Conservation (phyloP, 1,284 basidiomycete genomes). For the Farysia itapuensis region DNA sequence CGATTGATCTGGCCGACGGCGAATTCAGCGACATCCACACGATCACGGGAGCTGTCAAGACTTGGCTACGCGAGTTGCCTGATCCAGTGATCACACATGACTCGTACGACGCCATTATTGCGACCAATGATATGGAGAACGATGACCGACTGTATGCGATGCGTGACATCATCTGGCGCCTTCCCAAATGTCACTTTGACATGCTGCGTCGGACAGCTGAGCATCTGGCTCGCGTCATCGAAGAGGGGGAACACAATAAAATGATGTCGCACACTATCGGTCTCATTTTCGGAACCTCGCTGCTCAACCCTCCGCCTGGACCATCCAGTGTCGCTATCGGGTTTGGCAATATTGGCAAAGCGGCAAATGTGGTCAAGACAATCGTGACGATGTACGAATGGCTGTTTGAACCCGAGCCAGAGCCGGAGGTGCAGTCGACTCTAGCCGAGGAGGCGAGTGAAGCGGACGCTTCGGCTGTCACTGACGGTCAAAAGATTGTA, state of each 20-base stretch:
- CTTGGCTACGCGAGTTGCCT: conserved; percentile 57
- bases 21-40: conserved; percentile 57
- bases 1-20: conserved; percentile 38
- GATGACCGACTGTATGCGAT: conserved; percentile 53
- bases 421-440: too few relatives aligned
- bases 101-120: conserved; percentile 53
- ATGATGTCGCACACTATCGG: conserved; percentile 59
- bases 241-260: conserved; percentile 48
- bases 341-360: conserved; percentile 54
- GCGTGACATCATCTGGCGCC: conserved; percentile 50
- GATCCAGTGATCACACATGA: conserved; percentile 56
- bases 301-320: conserved; percentile 54
- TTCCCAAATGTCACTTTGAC: conserved; percentile 54
- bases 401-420: conserved; percentile 54
- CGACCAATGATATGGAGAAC: conserved; percentile 52
- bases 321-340: conserved; percentile 39
- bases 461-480: neutral
- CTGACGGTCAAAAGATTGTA: neutral
- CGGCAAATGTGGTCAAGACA: conserved; percentile 58
- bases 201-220: conserved; percentile 48
- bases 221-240: conserved; percentile 51
- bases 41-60: conserved; percentile 54
- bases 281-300: conserved; percentile 57
- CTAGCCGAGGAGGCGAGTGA: conserved; percentile 19
- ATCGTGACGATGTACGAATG: conserved; percentile 55